Evolutionary conservation across 495 filamentous ascomycete genomes (phyloP).

Genomic region (Aspergillus hancockii): DNA sequence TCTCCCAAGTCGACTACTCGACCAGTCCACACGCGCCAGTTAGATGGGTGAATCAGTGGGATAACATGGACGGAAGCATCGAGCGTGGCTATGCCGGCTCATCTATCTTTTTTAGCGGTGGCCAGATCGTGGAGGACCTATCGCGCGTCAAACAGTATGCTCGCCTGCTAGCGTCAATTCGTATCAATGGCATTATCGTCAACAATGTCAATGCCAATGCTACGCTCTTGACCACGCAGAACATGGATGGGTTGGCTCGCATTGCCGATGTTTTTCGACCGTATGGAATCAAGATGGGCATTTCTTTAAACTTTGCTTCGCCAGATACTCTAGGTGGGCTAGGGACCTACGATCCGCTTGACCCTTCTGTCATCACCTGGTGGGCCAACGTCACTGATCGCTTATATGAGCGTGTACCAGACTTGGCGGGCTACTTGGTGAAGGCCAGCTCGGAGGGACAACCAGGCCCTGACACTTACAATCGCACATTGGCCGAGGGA

Average conservation of each 20-base stretch:
- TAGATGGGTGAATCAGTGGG: constrained; percentile 74
- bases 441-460: constrained; percentile 77
- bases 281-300: constrained; percentile 65
- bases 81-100: constrained; percentile 69
- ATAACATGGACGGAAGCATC: constrained; percentile 70
- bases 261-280: constrained; percentile 67
- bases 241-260: constrained; percentile 60
- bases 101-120: constrained; percentile 68
- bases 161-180: constrained; percentile 66
- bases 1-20: constrained; percentile 51
- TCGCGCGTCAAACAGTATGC: constrained; percentile 63
- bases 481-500: constrained; percentile 66
- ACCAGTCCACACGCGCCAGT: constrained; percentile 63
- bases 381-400: constrained; percentile 60
- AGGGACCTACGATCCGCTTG: constrained; percentile 64
- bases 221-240: constrained; percentile 51
- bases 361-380: constrained; percentile 57
- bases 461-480: constrained; percentile 68
- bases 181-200: constrained; percentile 65
- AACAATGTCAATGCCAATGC: constrained; percentile 77
- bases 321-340: constrained; percentile 59
- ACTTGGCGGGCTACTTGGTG: constrained; percentile 68
- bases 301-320: constrained; percentile 69
- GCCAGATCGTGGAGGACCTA: constrained; percentile 54
- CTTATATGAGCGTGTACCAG: constrained; percentile 62